A percentile compares a stretch with the other conserved stretches of the same genome.
Evolutionary conservation across 768 basidiomycete species (phyloP).

Genomic region (Crepidotus variabilis): DNA sequence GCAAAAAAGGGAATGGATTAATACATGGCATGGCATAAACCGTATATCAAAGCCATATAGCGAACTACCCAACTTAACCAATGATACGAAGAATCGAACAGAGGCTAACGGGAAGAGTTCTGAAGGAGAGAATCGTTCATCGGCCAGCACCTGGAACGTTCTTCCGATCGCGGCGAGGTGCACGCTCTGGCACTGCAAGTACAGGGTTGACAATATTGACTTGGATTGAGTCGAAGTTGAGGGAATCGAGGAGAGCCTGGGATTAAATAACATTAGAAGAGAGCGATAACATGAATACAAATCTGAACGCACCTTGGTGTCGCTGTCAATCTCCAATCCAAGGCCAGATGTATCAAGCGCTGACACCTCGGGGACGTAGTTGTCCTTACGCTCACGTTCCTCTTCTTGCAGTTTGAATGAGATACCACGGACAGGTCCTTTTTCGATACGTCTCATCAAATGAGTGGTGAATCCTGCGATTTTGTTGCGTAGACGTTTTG

Average conservation of each 20-base stretch:
- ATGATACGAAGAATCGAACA: neutral
- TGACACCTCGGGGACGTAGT: constrained; percentile 98
- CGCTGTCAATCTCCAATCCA: constrained; percentile 84
- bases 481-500: constrained; percentile 99
- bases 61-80: neutral
- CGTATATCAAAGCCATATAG: constrained; percentile 14
- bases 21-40: constrained; percentile 18
- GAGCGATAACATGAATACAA: neutral
- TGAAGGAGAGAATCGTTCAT: constrained; percentile 5
- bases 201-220: constrained; percentile 69
- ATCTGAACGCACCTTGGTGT: constrained; percentile 75
- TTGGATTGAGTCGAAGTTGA: constrained; percentile 93
- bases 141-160: constrained; percentile 79
- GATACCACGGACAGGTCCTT: constrained; percentile 97
- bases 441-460: constrained; percentile 99
- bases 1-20: constrained; percentile 10
- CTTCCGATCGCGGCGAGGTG: constrained; percentile 70
- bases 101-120: neutral
- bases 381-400: constrained; percentile 98
- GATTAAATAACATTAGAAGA: neutral
- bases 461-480: constrained; percentile 99
- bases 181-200: constrained; percentile 64
- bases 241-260: constrained; percentile 83
- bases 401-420: constrained; percentile 99
- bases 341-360: constrained; percentile 78